Evolutionary conservation across 169 alveolate genomes (phyloP), one percentile per base, ranked within the genome.

Genomic region (Cryptosporidium sp.): DNA sequence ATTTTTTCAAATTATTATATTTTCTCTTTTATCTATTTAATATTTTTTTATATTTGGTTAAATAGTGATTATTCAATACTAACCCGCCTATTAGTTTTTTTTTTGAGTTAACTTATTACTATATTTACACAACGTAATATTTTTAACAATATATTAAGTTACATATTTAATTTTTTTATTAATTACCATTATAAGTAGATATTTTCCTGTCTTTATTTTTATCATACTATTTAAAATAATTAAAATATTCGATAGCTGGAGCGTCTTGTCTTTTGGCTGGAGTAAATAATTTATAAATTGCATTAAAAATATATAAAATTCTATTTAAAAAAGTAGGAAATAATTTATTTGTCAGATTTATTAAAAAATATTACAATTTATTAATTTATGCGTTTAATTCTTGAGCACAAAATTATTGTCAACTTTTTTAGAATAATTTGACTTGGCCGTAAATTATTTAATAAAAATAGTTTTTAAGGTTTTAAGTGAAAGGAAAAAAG

Each of bases 231-330:
- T n/a, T 59, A 59, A 3, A 26, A 59, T 59, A 10, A 14, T n/a
- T 3, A 3, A 21, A 55, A 55, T 59, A 21, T 18, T 59, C 8
- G 10, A 59, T 26, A 26, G 6, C 69, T 59, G 69, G 69, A 59
- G 69, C 21, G 69, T 59, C 69, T 59, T n/a, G 69, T 59, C 69
- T 31, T 31, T 3, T 59, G 37, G 69, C 69, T 59, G 69, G 69
- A 59, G 69, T 59, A 21, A 26, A 59, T 59, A 31, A 10, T 59
- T 59, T 59, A 26, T 31, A 18, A 7, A 48, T 48, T 16, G 48
- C 12, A 8, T 41, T 41, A 39, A 48, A 7, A 18, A 48, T 48
- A 48, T 16, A 16, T 59, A 59, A 21, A 26, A 26, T 7, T 12
- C 69, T 23, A 26, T n/a, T 31, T 48, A 14, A 48, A 41, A 48